Evolutionary conservation across 2,329 filamentous ascomycete genomes (phyloP), one percentile per base, ranked within the genome.

Genomic region (Colletotrichum liriopes): DNA sequence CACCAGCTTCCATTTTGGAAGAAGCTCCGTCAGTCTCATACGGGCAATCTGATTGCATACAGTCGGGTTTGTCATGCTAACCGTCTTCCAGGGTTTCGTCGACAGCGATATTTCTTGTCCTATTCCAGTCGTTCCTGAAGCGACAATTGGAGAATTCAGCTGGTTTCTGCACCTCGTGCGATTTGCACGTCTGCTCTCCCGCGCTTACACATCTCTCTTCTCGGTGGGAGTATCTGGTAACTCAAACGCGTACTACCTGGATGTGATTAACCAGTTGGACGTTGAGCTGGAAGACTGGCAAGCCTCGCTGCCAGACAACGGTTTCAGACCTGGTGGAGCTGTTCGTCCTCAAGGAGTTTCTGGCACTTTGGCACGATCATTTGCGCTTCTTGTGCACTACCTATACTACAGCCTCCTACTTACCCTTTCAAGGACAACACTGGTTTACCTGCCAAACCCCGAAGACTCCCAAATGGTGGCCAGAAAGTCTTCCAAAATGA

Each of bases 101-200:
- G 80, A 81, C 67, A 74, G 77, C 54, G 79, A 81, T 67, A 81
- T 81, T 45, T 74, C 74, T 7, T 78, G 77, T n/a, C 78, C 78
- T 0, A 71, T 81, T 1, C 79, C 80, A 1, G 12, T 58, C 3
- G 69, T 77, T 3, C 74, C 76, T 4, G 77, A 77, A 52, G 71
- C 75, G 8, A 59, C 74, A 0, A 67, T 76, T 3, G 76, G 73
- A 1, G 78, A 76, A 8, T 74, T 77, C 47, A 76, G 77, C 67
- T 80, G 77, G 77, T 76, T 78, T 49, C 65, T 81, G 4, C 61
- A 75, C 7, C 65, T 70, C 1, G 76, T 76, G 12, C 77, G 78
- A 3, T 76, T 80, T 29, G 75, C 76, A 0, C 76, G 79, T 0
- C 63, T 81, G 0, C 61, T 81, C 1, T 80, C 79, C 1, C 73